Base-by-base conservation (phyloP, 345 rosid genomes). In the sweet orange (Citrus sinensis) region DNA sequence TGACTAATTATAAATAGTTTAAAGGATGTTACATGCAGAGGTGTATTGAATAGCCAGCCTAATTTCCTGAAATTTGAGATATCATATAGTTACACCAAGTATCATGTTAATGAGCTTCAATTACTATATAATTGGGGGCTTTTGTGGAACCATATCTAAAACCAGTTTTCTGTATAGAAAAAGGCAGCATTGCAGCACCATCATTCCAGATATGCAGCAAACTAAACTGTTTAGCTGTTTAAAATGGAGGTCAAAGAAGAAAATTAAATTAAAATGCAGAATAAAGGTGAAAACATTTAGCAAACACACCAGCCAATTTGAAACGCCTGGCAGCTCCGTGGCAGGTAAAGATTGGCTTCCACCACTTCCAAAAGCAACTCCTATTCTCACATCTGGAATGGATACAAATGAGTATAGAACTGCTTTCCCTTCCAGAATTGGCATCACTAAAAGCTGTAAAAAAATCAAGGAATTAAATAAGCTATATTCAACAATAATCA, bases 331-430 rank as follows among this genome's bases (percentile, higher is more conserved):
- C 42, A 95, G 92, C 82, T 86, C 99, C 7, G 98, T 95, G 9
- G 94, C 97, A 30, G 99, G 99, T 72, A 93, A 88, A 42, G 96
- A 90, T 73, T 96, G 97, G 85, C 97, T 93, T 80, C 96, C 98
- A 25, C 99, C 98, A 83, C 99, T 92, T 71, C 99, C 99, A 71
- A 96, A 96, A 79, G 98, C 97, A 80, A 96, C 85, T 82, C 98
- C 95, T 46, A 94, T 89, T 83, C 97, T 86, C 49, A 94, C 94
- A 74, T 96, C 94, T 30, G 99, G 99, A 39, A 82, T 82, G 4
- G 97, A 88, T 63, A 91, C 83, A 87, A 96, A 96, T 34, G 97
- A 96, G 83, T 92, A 94, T 35, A 96, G 76, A 78, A 96, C 49
- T 73, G 97, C 99, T 85, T 78, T 91, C 69, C 99, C 99, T 51